Conservation (phyloP, 1,284 basidiomycete genomes). For the Marasmius oreades region DNA sequence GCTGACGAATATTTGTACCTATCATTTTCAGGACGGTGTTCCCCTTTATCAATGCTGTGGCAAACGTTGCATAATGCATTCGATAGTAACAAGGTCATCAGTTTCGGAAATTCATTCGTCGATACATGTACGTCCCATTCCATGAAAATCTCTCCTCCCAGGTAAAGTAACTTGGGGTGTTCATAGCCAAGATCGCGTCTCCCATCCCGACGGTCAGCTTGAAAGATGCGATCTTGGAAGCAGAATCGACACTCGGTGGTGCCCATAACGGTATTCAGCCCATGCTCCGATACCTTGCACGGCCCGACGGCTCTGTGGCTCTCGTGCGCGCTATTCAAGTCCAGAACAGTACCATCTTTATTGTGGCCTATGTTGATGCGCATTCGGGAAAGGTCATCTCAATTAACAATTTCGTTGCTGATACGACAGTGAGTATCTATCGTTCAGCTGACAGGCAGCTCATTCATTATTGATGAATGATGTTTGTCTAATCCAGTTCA, state of each 20-base stretch:
- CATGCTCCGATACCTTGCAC: slow-evolving; percentile 35
- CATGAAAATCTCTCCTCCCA: slow-evolving; percentile 13
- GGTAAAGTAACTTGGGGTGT: not conserved
- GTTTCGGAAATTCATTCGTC: slow-evolving; percentile 51
- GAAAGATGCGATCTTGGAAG: slow-evolving; percentile 24
- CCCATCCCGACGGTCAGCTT: slow-evolving; percentile 28
- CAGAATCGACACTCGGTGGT: slow-evolving; percentile 29
- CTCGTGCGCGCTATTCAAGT: slow-evolving; percentile 51
- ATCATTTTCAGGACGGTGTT: slow-evolving; percentile 36
- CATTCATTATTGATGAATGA: not conserved
- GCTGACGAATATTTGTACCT: not conserved
- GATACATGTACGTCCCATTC: slow-evolving; percentile 31
- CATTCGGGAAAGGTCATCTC: slow-evolving; percentile 49
- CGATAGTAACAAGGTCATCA: slow-evolving; percentile 35
- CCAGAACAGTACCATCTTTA: slow-evolving; percentile 53
- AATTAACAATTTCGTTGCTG: slow-evolving; percentile 50
- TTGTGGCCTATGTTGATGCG: slow-evolving; percentile 61
- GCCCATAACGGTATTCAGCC: slow-evolving; percentile 29
- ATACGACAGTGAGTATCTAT: slow-evolving; percentile 36
- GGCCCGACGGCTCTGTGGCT: slow-evolving; percentile 42
- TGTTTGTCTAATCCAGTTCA: slow-evolving; percentile 25
- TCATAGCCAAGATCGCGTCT: slow-evolving; percentile 28
- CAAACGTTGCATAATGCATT: slow-evolving; percentile 46
- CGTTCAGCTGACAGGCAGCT: not conserved
- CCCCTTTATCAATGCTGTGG: slow-evolving; percentile 46